Base-by-base conservation (phyloP, 176 grass and related monocot genomes). In the Avena sativa region DNA sequence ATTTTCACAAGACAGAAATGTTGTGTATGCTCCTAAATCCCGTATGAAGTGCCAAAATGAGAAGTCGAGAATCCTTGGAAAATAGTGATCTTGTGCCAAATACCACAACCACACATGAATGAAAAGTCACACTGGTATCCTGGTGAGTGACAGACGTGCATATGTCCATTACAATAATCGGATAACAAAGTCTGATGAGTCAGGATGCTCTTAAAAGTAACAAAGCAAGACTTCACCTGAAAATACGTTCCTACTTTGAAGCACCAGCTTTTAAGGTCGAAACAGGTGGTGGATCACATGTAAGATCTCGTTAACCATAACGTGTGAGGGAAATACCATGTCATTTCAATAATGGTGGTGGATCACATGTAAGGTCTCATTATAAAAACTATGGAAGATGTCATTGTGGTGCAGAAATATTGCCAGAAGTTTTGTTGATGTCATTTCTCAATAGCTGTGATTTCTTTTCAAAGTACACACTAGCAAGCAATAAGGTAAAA, bases 181-280 rank as follows among this genome's bases (percentile, higher is more conserved):
- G 1, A 60, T 2, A 87, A 59, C 23, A 46, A 28, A 68, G 36
- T 74, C 59, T 76, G 85, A 86, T 74, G 85, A 80, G 46, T 47
- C 46, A 9, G 46, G 49, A 87, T 80, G 58, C 74, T 87, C 75
- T 59, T 74, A 79, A 47, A 55, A 83, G 57, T 71, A 77, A 43
- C 59, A 83, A 79, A 89, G 26, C 59, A 91, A 74, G 74, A 58
- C 43, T 89, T 79, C 80, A 79, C 65, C 65, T 74, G 48, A 87
- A 87, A 87, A 85, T 46, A 20, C 44, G 32, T 14, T 49, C 32
- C 50, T 83, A 63, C 44, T 83, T 32, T 71, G 36, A 52, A 63
- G 49, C 30, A 82, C 79, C 53, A 82, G 44, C 52, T 51, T 71
- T 56, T 14, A 48, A 53, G 48, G 62, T 2, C 0, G 23, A 23